Conservation (phyloP, 371 early-diverging fungal genomes). For the Gilbertella persicaria region DNA sequence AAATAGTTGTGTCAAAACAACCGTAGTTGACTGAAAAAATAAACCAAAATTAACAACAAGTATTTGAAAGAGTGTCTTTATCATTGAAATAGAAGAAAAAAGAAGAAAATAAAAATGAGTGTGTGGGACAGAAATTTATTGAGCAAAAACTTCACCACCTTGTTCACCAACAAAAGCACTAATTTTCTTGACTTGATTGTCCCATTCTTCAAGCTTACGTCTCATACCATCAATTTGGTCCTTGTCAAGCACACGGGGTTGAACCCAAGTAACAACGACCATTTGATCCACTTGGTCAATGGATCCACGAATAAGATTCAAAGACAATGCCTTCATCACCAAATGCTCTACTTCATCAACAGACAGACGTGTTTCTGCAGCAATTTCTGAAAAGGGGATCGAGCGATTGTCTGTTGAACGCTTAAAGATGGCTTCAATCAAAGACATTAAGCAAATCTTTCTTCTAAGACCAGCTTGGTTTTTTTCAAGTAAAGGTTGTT, state of each 20-base stretch:
- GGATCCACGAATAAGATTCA: slow-evolving; percentile 89
- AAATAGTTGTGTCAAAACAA: slow-evolving; percentile 33
- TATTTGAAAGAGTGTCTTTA: slow-evolving; percentile 15
- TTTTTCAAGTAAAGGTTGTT: slow-evolving; percentile 79
- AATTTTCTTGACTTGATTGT: slow-evolving; percentile 47
- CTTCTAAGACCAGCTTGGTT: slow-evolving; percentile 78
- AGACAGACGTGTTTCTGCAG: slow-evolving; percentile 84
- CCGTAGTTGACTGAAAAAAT: slow-evolving; percentile 38
- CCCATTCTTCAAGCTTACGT: slow-evolving; percentile 42
- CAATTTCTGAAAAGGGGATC: slow-evolving; percentile 84
- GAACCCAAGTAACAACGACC: slow-evolving; percentile 93
- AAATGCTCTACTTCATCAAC: slow-evolving; percentile 93
- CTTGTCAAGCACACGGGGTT: slow-evolving; percentile 93
- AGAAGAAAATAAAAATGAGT: background rate
- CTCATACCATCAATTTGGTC: slow-evolving; percentile 83
- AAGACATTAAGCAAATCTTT: slow-evolving; percentile 96
- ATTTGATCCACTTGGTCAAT: slow-evolving; percentile 94
- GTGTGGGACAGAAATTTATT: slow-evolving; percentile 21
- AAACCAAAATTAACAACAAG: slow-evolving; percentile 30
- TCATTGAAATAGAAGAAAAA: background rate
- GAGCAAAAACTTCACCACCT: slow-evolving; percentile 54
- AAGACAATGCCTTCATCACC: slow-evolving; percentile 94
- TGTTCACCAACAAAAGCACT: slow-evolving; percentile 62
- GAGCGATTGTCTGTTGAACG: slow-evolving; percentile 80
- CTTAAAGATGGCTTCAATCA: slow-evolving; percentile 93